Percentiles rank a stretch among this genome's conserved stretches.
Conservation (phyloP, 176 grass and related monocot genomes). For the Paspalum notatum region DNA sequence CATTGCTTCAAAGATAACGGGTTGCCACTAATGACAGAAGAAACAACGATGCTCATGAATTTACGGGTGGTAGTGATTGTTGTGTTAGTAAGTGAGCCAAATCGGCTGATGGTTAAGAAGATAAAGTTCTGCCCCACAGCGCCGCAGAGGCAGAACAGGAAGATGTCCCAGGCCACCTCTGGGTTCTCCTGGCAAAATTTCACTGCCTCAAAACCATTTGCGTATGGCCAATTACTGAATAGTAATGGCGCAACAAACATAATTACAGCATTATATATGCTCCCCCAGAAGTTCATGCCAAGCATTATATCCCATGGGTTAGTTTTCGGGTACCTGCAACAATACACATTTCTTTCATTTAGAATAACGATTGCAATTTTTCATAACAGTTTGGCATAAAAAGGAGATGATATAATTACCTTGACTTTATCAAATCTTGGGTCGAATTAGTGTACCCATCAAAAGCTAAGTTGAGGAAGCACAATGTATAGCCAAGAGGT, state of each 20-base stretch:
- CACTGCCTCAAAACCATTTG: constrained; percentile 82
- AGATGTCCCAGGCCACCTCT: constrained; percentile 94
- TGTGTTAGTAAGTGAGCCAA: constrained; percentile 95
- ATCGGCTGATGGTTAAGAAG: constrained; percentile 95
- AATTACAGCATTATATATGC: constrained; percentile 80
- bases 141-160: constrained; percentile 85
- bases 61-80: constrained; percentile 96
- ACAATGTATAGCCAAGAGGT: constrained; percentile 85
- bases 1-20: constrained; percentile 74
- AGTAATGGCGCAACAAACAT: constrained; percentile 78
- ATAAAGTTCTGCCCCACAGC: constrained; percentile 95
- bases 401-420: constrained; percentile 45
- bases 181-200: constrained; percentile 81
- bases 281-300: constrained; percentile 99
- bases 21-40: constrained; percentile 83
- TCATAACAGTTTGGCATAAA: background rate
- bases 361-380: constrained; percentile 13
- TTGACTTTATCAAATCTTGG: constrained; percentile 95
- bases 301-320: constrained; percentile 99
- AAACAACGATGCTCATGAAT: constrained; percentile 92
- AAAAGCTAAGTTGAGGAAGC: constrained; percentile 99
- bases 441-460: constrained; percentile 98
- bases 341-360: constrained; percentile 15
- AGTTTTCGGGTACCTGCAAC: constrained; percentile 80
- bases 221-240: constrained; percentile 74